phyloP scores from a whole-genome alignment of 768 basidiomycete genomes.

The Boletus tylopilopsis region DNA sequence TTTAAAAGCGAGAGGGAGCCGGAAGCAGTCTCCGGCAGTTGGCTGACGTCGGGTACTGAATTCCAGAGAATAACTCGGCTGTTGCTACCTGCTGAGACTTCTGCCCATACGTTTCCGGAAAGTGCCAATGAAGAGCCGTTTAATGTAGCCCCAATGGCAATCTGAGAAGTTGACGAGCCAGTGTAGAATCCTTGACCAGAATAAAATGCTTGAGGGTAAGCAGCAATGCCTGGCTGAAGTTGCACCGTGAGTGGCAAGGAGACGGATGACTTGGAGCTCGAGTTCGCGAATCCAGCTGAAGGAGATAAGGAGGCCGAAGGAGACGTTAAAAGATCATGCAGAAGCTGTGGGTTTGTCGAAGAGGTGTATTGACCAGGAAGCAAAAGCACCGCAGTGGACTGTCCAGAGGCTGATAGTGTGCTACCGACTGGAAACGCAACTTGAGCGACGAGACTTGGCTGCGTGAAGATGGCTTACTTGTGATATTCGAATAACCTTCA shows the following conservation, averaged over 20 bases:
- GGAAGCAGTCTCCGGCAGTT: constrained; percentile 52
- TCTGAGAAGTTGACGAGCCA: constrained; percentile 48
- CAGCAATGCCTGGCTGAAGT: constrained; percentile 62
- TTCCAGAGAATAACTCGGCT: constrained; percentile 74
- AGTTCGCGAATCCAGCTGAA: constrained; percentile 61
- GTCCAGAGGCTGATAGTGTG: constrained; percentile 53
- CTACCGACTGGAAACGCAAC: constrained; percentile 55
- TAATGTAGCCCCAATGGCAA: constrained; percentile 46
- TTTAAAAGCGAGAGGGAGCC: constrained; percentile 59
- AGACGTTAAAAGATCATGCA: constrained; percentile 64
- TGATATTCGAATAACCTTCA: constrained; percentile 71
- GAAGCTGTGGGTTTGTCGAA: constrained; percentile 66
- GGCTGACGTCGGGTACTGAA: constrained; percentile 67
- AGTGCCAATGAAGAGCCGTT: constrained; percentile 60
- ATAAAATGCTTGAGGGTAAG: constrained; percentile 62
- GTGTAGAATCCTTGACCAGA: constrained; percentile 62
- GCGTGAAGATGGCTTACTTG: constrained; percentile 42
- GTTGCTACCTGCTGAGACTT: constrained; percentile 52
- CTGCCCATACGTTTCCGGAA: constrained; percentile 67
- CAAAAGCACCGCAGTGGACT: constrained; percentile 52
- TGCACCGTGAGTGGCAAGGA: constrained; percentile 66
- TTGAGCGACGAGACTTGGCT: constrained; percentile 11
- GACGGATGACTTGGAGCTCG: constrained; percentile 39
- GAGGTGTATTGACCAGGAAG: constrained; percentile 77
- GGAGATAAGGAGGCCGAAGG: constrained; percentile 55